Percentiles rank a stretch among this genome's conserved stretches.
phyloP scores from a whole-genome alignment of 805 yeast species.

The Lipomyces spencermartinsiae region DNA sequence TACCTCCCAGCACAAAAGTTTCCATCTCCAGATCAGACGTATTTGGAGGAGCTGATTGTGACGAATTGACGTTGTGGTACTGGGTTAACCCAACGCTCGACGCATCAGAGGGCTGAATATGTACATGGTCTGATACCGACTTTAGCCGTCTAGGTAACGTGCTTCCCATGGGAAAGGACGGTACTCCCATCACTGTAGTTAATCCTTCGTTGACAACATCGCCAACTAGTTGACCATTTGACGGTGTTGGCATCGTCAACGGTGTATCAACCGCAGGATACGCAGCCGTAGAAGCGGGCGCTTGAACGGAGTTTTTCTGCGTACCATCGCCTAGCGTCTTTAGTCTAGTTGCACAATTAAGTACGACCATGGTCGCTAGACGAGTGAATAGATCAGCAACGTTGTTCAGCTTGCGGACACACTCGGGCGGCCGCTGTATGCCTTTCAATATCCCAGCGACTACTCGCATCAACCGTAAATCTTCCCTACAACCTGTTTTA shows the following conservation, averaged over 20 bases:
- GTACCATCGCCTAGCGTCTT: not conserved
- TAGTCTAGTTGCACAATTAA: not conserved
- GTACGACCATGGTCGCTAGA: constrained; percentile 17
- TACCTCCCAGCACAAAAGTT: constrained; percentile 14
- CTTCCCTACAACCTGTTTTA: constrained; percentile 18
- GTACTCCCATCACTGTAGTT: not conserved
- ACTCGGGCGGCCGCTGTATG: constrained; percentile 7
- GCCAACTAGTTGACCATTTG: not conserved
- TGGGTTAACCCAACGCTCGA: not conserved
- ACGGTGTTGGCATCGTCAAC: not conserved
- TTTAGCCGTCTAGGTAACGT: not conserved
- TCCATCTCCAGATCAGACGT: constrained; percentile 17
- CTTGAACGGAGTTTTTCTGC: not conserved
- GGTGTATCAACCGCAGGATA: not conserved
- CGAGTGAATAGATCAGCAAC: constrained; percentile 27
- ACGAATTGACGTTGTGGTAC: not conserved
- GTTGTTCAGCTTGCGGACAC: constrained; percentile 16
- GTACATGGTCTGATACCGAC: not conserved
- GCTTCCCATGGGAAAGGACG: not conserved
- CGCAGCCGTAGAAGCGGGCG: not conserved
- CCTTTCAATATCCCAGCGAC: constrained; percentile 13
- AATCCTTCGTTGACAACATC: not conserved
- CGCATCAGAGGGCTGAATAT: not conserved
- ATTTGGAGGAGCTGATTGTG: not conserved
- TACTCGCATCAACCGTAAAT: constrained; percentile 15